A percentile compares a stretch with the other conserved stretches of the same genome.
These are phyloP conservation scores for Aspergillus pseudotamarii DNA, from an alignment of 2,329 filamentous ascomycete genomes.

Conservation along the genomic window DNA sequence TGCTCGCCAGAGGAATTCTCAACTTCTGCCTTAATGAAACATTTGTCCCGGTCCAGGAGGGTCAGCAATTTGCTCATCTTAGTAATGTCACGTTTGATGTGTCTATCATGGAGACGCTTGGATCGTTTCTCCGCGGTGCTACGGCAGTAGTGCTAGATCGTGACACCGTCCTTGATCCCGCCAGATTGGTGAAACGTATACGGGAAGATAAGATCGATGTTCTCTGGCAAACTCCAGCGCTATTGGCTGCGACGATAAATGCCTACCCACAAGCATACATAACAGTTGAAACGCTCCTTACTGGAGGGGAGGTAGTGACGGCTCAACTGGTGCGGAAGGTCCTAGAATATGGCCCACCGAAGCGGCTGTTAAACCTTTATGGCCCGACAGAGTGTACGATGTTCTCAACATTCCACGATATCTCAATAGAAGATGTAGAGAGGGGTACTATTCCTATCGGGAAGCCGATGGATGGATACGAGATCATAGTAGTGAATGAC, in stretches of 20 bases:
- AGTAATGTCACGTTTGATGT: constrained; percentile 16
- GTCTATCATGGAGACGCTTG: constrained; percentile 13
- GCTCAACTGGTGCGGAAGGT: constrained; percentile 7
- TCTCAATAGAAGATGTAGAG: constrained; percentile 20
- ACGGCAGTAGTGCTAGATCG: constrained; percentile 12
- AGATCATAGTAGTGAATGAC: constrained; percentile 19
- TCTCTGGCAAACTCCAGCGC: constrained; percentile 11
- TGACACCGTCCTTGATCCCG: constrained; percentile 8
- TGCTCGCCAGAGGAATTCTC: constrained; percentile 56
- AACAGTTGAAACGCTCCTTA: constrained; percentile 9
- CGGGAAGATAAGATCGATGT: constrained; percentile 5
- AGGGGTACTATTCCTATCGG: constrained; percentile 44
- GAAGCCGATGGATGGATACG: constrained; percentile 16
- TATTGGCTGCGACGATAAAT: constrained; percentile 10
- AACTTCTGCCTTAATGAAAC: constrained; percentile 8
- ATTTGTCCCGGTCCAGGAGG: neutral
- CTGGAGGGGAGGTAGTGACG: constrained; percentile 17
- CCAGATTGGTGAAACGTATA: neutral
- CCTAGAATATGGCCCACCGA: constrained; percentile 10
- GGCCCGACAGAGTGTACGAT: constrained; percentile 15
- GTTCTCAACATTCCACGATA: constrained; percentile 9
- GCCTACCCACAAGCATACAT: constrained; percentile 9
- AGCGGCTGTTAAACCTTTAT: constrained; percentile 13
- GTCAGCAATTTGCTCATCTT: constrained; percentile 11
- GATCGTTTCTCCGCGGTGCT: constrained; percentile 10